These are phyloP conservation scores for Sporothrix variecibatus DNA, from an alignment of 2,329 filamentous ascomycete genomes.

Conservation along the genomic window DNA sequence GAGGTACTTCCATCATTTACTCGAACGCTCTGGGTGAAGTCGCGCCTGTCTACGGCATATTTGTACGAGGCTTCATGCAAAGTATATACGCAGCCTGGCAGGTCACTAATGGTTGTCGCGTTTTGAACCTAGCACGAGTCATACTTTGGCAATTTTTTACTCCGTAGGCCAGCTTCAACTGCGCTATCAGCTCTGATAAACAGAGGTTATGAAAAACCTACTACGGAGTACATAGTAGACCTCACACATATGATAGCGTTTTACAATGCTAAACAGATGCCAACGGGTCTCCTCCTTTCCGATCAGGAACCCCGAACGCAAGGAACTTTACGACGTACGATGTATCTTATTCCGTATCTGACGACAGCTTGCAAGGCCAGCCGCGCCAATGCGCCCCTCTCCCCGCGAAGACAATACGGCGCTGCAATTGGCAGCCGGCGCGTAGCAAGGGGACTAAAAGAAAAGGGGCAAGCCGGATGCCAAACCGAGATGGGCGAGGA, in stretches of 20 bases:
- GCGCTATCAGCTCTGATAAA: background rate
- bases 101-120: background rate
- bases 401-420: background rate
- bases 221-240: too few species aligned
- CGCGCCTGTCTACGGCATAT: background rate
- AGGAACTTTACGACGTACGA: background rate
- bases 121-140: background rate
- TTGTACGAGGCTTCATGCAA: background rate
- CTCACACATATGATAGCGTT: background rate
- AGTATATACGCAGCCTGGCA: background rate
- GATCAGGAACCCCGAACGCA: background rate
- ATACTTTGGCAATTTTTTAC: background rate
- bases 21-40: background rate
- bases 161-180: background rate
- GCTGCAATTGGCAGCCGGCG: background rate
- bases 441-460: background rate
- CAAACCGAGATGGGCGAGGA: background rate
- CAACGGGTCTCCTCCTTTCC: background rate
- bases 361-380: background rate
- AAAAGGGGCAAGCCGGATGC: constrained; percentile 3
- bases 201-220: background rate
- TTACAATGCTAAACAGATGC: too few species aligned
- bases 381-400: background rate
- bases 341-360: too few species aligned
- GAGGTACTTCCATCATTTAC: background rate